These are phyloP conservation scores for Xerocomus spinulosus DNA, from an alignment of 768 basidiomycete species.

Conservation along the genomic window DNA sequence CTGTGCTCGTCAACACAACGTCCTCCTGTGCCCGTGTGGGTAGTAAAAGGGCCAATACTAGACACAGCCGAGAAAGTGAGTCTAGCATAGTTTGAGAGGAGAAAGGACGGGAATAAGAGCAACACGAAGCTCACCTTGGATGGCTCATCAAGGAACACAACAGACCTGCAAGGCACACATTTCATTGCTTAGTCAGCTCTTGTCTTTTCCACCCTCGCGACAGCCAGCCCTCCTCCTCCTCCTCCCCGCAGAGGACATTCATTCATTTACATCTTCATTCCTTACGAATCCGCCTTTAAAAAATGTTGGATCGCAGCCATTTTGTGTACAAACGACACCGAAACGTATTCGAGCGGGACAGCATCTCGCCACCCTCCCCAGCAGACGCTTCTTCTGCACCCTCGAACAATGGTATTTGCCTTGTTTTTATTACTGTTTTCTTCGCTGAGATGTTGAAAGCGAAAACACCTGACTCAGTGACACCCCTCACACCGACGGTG, in stretches of 20 bases:
- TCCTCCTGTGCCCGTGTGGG: constrained; percentile 14
- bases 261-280: constrained; percentile 22
- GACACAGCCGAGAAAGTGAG: constrained; percentile 14
- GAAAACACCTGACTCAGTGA: neutral
- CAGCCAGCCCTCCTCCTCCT: constrained; percentile 1
- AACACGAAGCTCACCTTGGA: neutral
- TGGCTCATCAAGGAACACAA: neutral
- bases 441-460: constrained; percentile 10
- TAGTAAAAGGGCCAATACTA: constrained; percentile 10
- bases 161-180: too few relatives aligned
- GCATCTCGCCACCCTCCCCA: neutral
- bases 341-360: constrained; percentile 4
- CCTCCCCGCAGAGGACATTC: constrained; percentile 5
- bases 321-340: constrained; percentile 19
- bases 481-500: too few relatives aligned
- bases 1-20: constrained; percentile 21
- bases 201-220: neutral
- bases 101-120: too few relatives aligned
- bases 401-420: constrained; percentile 1
- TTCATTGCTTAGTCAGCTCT: constrained; percentile 7
- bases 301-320: constrained; percentile 13
- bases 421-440: fast-evolving
- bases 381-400: neutral
- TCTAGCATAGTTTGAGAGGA: constrained; percentile 16
- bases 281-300: constrained; percentile 13